Evolutionary conservation across 805 yeast species (phyloP).

Genomic region (Zygotorulaspora florentina): DNA sequence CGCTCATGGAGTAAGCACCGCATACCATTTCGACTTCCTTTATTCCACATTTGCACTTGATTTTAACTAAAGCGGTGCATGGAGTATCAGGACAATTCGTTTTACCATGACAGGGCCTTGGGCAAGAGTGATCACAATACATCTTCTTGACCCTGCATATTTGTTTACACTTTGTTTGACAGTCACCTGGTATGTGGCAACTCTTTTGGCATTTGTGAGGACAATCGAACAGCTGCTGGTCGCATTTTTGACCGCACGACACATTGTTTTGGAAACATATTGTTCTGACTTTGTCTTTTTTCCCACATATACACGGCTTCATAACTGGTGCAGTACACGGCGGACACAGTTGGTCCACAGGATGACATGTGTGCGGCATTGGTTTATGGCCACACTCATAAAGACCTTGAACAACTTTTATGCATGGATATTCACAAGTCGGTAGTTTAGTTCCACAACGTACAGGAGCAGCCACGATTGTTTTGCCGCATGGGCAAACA

Average conservation of each 20-base stretch:
- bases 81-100: slow-evolving; percentile 49
- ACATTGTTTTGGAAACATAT: slow-evolving; percentile 66
- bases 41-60: slow-evolving; percentile 66
- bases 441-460: slow-evolving; percentile 73
- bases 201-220: slow-evolving; percentile 48
- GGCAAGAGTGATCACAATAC: slow-evolving; percentile 68
- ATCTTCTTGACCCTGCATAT: slow-evolving; percentile 50
- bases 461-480: slow-evolving; percentile 75
- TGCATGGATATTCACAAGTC: slow-evolving; percentile 63
- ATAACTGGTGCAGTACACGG: slow-evolving; percentile 63
- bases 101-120: slow-evolving; percentile 59
- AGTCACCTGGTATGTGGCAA: slow-evolving; percentile 58
- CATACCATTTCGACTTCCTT: slow-evolving; percentile 48
- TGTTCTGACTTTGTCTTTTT: slow-evolving; percentile 46
- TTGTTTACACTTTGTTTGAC: slow-evolving; percentile 55
- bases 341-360: slow-evolving; percentile 61
- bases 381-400: slow-evolving; percentile 66
- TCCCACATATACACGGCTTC: slow-evolving; percentile 62
- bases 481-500: slow-evolving; percentile 75
- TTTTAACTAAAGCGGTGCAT: slow-evolving; percentile 48
- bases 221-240: slow-evolving; percentile 44
- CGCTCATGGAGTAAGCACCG: slow-evolving; percentile 42
- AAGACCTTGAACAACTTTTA: slow-evolving; percentile 37
- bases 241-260: slow-evolving; percentile 67
- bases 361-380: slow-evolving; percentile 73